Base-by-base conservation (phyloP, 768 basidiomycete species). In the Hysterangium stoloniferum region DNA sequence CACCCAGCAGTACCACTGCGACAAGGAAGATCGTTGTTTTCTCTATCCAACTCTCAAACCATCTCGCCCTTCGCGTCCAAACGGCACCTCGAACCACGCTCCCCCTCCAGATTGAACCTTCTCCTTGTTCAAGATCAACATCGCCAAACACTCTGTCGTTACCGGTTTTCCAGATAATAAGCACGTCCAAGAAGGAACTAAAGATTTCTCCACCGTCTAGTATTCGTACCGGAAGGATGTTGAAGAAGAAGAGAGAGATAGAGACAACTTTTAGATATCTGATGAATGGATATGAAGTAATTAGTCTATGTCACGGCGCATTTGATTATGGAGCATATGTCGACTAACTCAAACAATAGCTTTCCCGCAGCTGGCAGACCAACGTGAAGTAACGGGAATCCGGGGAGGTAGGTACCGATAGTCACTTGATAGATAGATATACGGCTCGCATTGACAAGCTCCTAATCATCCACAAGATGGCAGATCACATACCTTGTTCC, bases 161-260 rank as follows among this genome's bases (percentile, higher is more conserved):
- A 12, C 20, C 19, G 9, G 17, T 41, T 41, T 41, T 6, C 6
- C 20, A 22, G 40, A 41, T 9, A 41, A 22, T 11, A 12, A 41
- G 19, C 17, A 42, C 27, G 13, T 68, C 64, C 11, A 66, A 48
- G 32, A 66, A 48, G 24, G 56, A 58, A 7, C 59, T 61, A 7
- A 89, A 68, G 17, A 85, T 66, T 56, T 82, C 75, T 6, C 72
- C 66, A 24, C 91, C 91, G 54, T 94, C 91, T 17, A 93, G 70
- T 42, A 69, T 67, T 2, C 77, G 76, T 29, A 92, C 61, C 0
- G 91, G 89, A 20, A 93, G 71, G 24, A 88, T 74, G 62, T 94
- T 94, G 69, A 93, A 81, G 52, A 91, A 65, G 62, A 78, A 91
- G 1, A 94, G 69, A 2, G 88, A 91, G 28, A 92, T 63, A n/a